Evolutionary conservation across 805 yeast species (phyloP).

Genomic region (Novakomyces olei): DNA sequence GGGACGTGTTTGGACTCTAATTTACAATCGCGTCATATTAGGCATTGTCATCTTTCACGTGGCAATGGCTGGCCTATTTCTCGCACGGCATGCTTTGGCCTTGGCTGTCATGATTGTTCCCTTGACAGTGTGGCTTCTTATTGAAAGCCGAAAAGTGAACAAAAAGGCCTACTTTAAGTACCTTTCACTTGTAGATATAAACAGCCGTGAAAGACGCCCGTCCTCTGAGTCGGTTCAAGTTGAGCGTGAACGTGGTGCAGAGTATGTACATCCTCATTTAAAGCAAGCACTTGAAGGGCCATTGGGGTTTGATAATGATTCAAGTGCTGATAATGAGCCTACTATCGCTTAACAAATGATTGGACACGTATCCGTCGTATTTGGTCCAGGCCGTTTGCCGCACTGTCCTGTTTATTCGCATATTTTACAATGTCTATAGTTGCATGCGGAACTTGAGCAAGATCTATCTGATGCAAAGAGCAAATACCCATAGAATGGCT

Average conservation of each 20-base stretch:
- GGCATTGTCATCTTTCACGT: slow-evolving; percentile 71
- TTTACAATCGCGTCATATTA: slow-evolving; percentile 56
- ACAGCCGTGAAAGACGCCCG: slow-evolving; percentile 6
- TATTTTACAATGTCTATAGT: too few species aligned
- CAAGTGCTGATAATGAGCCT: too few species aligned
- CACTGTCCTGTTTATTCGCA: too few species aligned
- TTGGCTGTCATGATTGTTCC: slow-evolving; percentile 61
- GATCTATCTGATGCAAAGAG: too few species aligned
- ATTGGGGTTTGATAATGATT: too few species aligned
- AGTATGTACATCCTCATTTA: slow-evolving; percentile 45
- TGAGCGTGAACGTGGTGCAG: slow-evolving; percentile 43
- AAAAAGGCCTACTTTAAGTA: slow-evolving; percentile 71
- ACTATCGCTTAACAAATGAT: too few species aligned
- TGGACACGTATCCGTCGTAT: too few species aligned
- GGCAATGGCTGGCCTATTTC: slow-evolving; percentile 47
- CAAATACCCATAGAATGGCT: too few species aligned
- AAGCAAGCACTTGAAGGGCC: not conserved
- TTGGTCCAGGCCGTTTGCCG: too few species aligned
- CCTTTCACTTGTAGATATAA: slow-evolving; percentile 43
- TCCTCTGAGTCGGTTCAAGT: slow-evolving; percentile 39
- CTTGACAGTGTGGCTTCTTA: slow-evolving; percentile 53
- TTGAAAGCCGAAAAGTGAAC: too few species aligned
- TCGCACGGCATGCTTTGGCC: slow-evolving; percentile 50
- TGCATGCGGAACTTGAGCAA: too few species aligned
- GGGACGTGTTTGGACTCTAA: slow-evolving; percentile 87